Conservation (phyloP, 2,329 filamentous ascomycete species). For the Tolypocladium guangdongense region DNA sequence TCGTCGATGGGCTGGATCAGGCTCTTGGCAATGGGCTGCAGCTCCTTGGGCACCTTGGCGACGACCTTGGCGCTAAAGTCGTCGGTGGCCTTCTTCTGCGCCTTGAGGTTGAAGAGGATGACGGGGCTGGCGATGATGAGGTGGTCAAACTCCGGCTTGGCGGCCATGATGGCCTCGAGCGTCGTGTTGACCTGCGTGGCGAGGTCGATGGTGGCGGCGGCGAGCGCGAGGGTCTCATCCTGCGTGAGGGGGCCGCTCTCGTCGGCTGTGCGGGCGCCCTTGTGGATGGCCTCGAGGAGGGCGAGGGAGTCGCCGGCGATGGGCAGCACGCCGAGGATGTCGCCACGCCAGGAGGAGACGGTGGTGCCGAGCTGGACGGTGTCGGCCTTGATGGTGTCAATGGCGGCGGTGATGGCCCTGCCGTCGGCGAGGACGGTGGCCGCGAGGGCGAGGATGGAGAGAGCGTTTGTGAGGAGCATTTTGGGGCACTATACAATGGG, state of each 20-base stretch:
- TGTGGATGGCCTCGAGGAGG: slow-evolving; percentile 28
- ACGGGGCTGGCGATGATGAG: slow-evolving; percentile 30
- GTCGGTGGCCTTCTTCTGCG: slow-evolving; percentile 27
- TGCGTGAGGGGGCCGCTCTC: slow-evolving; percentile 25
- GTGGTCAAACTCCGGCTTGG: slow-evolving; percentile 33
- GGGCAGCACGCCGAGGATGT: slow-evolving; percentile 25
- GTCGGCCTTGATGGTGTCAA: slow-evolving; percentile 21
- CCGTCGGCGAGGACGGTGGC: slow-evolving; percentile 19
- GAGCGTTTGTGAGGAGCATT: slow-evolving; percentile 13
- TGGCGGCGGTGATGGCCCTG: slow-evolving; percentile 20
- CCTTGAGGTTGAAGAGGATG: slow-evolving; percentile 29
- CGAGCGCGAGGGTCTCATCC: slow-evolving; percentile 27
- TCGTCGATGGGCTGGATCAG: slow-evolving; percentile 27
- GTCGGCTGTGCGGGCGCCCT: slow-evolving; percentile 25
- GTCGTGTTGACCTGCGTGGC: slow-evolving; percentile 25
- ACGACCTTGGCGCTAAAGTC: slow-evolving; percentile 26
- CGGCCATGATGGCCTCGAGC: slow-evolving; percentile 24
- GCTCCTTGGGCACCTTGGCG: slow-evolving; percentile 25
- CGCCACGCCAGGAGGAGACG: slow-evolving; percentile 26
- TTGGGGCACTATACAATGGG: background rate
- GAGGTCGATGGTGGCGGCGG: slow-evolving; percentile 23
- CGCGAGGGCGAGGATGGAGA: slow-evolving; percentile 12
- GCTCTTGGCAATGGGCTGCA: slow-evolving; percentile 19
- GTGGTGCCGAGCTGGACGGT: slow-evolving; percentile 22
- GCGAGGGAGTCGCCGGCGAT: slow-evolving; percentile 27